Evolutionary conservation across 1,284 basidiomycete species (phyloP), one percentile per base, ranked within the genome.

Genomic region (Cryptococcus jaspeensis): DNA sequence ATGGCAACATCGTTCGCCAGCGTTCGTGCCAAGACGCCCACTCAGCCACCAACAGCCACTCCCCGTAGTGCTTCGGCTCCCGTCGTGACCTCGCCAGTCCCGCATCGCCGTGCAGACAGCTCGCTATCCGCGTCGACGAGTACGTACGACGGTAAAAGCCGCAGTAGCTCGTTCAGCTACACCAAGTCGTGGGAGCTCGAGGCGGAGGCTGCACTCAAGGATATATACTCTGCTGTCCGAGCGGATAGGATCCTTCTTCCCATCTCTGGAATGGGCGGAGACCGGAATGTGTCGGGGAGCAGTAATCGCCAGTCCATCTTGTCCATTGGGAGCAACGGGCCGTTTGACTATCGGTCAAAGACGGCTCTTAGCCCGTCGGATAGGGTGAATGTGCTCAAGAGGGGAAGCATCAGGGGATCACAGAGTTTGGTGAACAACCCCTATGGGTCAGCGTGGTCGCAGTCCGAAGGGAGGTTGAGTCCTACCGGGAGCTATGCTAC

Each of bases 221-320:
- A 99, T 69, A 96, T 99, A 81, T 99, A 94, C 80, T 84, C 83
- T 58, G 87, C 92, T 12, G 87, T 98, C 76, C 93, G 94, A 78
- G 83, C 80, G 45, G 90, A 94, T 64, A 90, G 93, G 66, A 96
- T 99, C 61, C 78, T 95, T 49, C 88, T 96, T 61, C 92, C 92
- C 0, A 73, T 74, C 5, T 58, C 59, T 18, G 43, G 82, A 81
- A 38, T 82, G 80, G 5, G 70, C 28, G 40, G 82, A 11, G 48
- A 50, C 48, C n/a, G 48, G 32, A 50, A 50, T 82, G 38, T 82
- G 80, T 5, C 71, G 76, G 55, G 69, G 72, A 25, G 43, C 2
- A 59, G 48, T 46, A 65, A 70, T 50, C 61, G 64, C 20, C 64
- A 67, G 28, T 70, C 64, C 12, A 58, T 66, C 39, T 51, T 64